These are phyloP conservation scores for Selenicereus undatus DNA, from an alignment of 148 eudicot genomes.

Conservation along the genomic window DNA sequence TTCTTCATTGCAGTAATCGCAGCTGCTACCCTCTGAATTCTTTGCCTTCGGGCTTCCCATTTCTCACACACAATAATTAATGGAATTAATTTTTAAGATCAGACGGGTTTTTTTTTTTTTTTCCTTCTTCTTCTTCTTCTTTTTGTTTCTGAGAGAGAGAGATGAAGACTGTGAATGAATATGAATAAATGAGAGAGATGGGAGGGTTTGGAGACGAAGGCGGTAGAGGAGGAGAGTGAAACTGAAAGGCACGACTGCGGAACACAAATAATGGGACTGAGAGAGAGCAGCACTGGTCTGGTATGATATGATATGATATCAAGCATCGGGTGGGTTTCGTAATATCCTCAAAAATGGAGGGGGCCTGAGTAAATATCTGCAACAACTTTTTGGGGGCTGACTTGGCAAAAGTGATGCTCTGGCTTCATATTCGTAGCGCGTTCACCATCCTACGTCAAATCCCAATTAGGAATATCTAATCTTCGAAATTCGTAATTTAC, in stretches of 20 bases:
- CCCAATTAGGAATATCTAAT: background rate
- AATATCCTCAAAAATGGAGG: background rate
- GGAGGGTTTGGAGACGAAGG: background rate
- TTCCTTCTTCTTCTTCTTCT: too few species aligned
- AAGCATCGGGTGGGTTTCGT: background rate
- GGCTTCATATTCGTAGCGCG: background rate
- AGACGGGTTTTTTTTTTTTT: too few species aligned
- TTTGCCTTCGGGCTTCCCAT: background rate
- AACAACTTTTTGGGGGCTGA: background rate
- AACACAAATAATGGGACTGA: too few species aligned
- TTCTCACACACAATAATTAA: background rate
- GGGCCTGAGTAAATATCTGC: background rate
- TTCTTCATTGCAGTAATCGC: slow-evolving; percentile 70
- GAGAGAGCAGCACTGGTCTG: too few species aligned
- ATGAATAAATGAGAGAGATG: too few species aligned
- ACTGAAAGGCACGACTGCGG: too few species aligned
- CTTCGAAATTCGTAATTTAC: too few species aligned
- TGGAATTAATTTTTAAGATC: too few species aligned
- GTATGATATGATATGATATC: background rate
- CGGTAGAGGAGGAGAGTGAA: background rate
- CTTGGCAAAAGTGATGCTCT: background rate
- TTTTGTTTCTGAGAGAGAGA: too few species aligned
- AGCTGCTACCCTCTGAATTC: slow-evolving; percentile 2
- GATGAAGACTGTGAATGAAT: too few species aligned
- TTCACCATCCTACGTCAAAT: background rate